Conservation (phyloP, 2,329 filamentous ascomycete genomes). For the Chrysosporium queenslandicum region DNA sequence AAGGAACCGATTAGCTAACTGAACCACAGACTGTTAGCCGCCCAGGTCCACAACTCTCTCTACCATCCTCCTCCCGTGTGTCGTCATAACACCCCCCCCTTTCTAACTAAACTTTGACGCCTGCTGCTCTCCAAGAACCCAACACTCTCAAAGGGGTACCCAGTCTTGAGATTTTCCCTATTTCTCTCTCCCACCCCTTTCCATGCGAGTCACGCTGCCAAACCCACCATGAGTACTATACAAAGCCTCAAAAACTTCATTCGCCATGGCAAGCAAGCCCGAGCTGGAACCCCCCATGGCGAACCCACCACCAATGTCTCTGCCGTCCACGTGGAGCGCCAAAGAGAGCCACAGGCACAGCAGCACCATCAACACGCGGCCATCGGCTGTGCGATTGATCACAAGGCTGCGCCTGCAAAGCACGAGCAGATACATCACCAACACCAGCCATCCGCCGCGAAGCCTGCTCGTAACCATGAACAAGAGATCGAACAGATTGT, state of each 20-base stretch:
- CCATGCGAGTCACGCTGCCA: slow-evolving; percentile 4
- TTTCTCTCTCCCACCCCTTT: background rate
- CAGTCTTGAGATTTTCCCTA: background rate
- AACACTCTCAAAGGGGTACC: background rate
- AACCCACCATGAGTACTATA: slow-evolving; percentile 55
- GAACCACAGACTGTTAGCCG: background rate
- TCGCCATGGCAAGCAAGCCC: slow-evolving; percentile 92
- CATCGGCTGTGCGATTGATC: slow-evolving; percentile 52
- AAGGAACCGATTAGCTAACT: background rate
- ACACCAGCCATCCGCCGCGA: slow-evolving; percentile 36
- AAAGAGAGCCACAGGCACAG: slow-evolving; percentile 44
- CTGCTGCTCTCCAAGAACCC: background rate
- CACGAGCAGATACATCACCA: slow-evolving; percentile 41
- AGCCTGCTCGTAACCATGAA: slow-evolving; percentile 37
- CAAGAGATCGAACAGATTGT: slow-evolving; percentile 74
- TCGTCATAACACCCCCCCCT: slow-evolving; percentile 5
- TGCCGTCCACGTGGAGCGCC: slow-evolving; percentile 54
- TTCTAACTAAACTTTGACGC: background rate
- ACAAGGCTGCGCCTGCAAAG: slow-evolving; percentile 49
- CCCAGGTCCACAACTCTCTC: background rate
- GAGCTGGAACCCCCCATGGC: slow-evolving; percentile 48
- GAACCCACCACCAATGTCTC: slow-evolving; percentile 55
- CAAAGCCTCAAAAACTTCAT: slow-evolving; percentile 98
- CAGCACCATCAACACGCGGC: slow-evolving; percentile 46
- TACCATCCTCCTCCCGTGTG: background rate